Percentiles rank a stretch among this genome's conserved stretches.
Evolutionary conservation across 192 early-diverging fungal genomes (phyloP).

Genomic region (Kickxella alabastrina): DNA sequence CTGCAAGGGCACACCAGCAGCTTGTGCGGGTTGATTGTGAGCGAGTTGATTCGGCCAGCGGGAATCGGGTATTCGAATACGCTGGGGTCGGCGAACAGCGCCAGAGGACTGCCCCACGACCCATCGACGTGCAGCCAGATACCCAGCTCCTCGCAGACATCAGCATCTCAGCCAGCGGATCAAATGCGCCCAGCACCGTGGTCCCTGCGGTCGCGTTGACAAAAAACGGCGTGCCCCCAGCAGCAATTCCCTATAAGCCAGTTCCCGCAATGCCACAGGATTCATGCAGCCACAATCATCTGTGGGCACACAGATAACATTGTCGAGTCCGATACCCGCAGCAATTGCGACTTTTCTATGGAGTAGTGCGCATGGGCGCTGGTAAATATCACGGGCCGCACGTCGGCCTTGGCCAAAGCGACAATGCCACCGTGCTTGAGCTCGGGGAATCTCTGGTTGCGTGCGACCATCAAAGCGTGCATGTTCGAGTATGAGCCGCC

Average conservation of each 20-base stretch:
- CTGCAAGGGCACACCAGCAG: conserved; percentile 71
- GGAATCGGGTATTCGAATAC: conserved; percentile 4
- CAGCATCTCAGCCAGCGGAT: conserved; percentile 61
- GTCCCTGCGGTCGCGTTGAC: conserved; percentile 82
- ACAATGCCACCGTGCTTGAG: conserved; percentile 55
- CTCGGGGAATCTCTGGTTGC: conserved; percentile 61
- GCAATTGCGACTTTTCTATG: conserved; percentile 69
- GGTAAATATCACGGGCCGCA: conserved; percentile 61
- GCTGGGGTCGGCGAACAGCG: conserved; percentile 58
- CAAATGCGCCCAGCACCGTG: conserved; percentile 79
- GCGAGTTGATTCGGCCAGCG: conserved; percentile 54
- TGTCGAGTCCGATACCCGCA: conserved; percentile 67
- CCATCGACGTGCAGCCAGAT: conserved; percentile 79
- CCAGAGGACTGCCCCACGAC: conserved; percentile 69
- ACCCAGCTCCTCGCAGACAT: conserved; percentile 56
- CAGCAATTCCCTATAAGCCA: conserved; percentile 42
- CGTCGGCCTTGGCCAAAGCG: conserved; percentile 11
- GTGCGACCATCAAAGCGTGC: conserved; percentile 70
- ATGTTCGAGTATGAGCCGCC: conserved; percentile 76
- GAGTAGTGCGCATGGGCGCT: conserved; percentile 71
- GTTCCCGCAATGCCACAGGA: conserved; percentile 49
- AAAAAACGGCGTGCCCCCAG: conserved; percentile 67
- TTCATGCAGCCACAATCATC: conserved; percentile 63
- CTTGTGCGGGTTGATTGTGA: conserved; percentile 81
- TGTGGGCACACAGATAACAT: conserved; percentile 62